Conservation (phyloP, 352 stramenopile species). For the Phytophthora chlamydospora region DNA sequence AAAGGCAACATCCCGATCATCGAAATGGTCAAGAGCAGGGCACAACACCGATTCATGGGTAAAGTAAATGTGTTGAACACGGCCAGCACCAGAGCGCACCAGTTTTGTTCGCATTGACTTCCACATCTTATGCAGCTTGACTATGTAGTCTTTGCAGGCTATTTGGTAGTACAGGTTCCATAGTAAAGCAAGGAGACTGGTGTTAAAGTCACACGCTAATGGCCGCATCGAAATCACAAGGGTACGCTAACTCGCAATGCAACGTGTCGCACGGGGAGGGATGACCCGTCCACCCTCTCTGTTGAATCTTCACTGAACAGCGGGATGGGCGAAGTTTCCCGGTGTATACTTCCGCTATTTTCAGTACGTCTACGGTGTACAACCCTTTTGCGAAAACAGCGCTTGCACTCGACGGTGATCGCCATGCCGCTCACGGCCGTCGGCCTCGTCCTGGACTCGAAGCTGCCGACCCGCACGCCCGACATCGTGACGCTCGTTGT, state of each 20-base stretch:
- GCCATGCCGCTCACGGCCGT: no score
- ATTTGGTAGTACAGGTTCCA: not conserved
- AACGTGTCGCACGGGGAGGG: slow-evolving; percentile 16
- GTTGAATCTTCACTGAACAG: not conserved
- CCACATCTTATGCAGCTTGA: not conserved
- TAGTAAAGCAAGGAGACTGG: no score
- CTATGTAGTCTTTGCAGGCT: not conserved
- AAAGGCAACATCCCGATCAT: slow-evolving; percentile 5
- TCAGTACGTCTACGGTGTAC: not conserved
- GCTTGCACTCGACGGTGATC: no score
- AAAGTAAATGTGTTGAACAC: slow-evolving; percentile 1
- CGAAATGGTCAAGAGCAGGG: not conserved
- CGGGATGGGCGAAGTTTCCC: slow-evolving; percentile 20
- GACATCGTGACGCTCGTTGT: no score
- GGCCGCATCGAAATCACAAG: not conserved
- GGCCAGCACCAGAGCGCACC: no score
- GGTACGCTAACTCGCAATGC: no score
- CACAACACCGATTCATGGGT: not conserved
- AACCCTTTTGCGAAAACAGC: not conserved
- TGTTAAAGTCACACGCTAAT: no score
- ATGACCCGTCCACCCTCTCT: slow-evolving; percentile 11
- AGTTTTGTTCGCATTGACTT: not conserved
- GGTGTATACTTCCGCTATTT: not conserved
- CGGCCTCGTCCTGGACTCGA: no score
- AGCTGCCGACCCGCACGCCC: no score